Evolutionary conservation across 176 grass and related monocot species (phyloP).

Genomic region (Lolium rigidum): DNA sequence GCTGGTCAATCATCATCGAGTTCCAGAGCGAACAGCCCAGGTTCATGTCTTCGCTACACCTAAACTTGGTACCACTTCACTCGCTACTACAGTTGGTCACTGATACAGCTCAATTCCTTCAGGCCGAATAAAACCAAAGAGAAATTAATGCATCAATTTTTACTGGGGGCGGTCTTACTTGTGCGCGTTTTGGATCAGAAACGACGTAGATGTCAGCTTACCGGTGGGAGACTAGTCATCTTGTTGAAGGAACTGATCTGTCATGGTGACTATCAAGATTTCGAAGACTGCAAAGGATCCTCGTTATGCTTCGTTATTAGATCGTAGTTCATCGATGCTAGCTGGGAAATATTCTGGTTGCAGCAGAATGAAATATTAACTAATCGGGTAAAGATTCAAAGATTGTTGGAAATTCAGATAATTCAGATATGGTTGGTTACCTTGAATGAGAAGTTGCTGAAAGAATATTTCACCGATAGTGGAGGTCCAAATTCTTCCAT

Average conservation of each 20-base stretch:
- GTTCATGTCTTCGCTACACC: conserved; percentile 14
- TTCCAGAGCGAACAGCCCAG: not conserved
- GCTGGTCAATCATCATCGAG: not conserved
- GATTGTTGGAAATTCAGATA: not conserved
- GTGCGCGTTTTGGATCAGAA: not conserved
- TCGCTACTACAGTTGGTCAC: not conserved
- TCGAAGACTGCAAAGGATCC: conserved; percentile 65
- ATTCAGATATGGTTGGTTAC: conserved; percentile 27
- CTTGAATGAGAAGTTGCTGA: conserved; percentile 99
- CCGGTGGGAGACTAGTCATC: not conserved
- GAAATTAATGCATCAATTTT: not conserved
- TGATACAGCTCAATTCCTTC: conserved; percentile 21
- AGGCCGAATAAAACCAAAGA: conserved; percentile 11
- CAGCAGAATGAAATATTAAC: not conserved
- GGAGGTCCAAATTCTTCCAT: conserved; percentile 87
- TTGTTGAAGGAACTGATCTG: not conserved
- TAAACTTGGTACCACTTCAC: not conserved
- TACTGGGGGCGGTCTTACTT: not conserved
- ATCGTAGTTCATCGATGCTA: conserved; percentile 96
- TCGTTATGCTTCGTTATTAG: conserved; percentile 80
- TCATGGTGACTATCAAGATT: conserved; percentile 45
- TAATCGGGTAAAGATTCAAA: not conserved
- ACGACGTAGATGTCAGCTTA: not conserved
- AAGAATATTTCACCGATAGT: conserved; percentile 81
- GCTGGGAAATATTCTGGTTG: conserved; percentile 88